A percentile compares a stretch with the other conserved stretches of the same genome.
Conservation (phyloP, 2,329 filamentous ascomycete genomes). For the Paraconiothyrium sp. region DNA sequence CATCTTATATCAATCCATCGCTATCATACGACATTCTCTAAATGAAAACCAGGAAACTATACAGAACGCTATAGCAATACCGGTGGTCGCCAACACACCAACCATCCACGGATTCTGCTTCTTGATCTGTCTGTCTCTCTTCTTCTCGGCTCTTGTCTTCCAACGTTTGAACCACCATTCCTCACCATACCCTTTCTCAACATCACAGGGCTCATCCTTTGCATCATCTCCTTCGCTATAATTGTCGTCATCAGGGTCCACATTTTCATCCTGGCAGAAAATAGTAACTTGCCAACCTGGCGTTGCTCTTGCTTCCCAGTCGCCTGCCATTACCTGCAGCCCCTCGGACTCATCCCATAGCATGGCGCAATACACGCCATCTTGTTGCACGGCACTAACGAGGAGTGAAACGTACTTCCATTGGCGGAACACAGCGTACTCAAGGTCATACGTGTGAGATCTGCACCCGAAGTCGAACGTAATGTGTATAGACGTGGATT, state of each 20-base stretch:
- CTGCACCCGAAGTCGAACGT: slow-evolving; percentile 16
- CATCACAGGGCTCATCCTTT: background rate
- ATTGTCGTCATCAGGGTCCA: background rate
- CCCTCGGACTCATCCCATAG: slow-evolving; percentile 70
- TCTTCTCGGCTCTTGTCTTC: slow-evolving; percentile 19
- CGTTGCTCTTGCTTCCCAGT: slow-evolving; percentile 30
- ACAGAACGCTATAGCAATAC: slow-evolving; percentile 4
- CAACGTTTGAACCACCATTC: slow-evolving; percentile 21
- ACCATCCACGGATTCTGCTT: slow-evolving; percentile 11
- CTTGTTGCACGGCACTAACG: slow-evolving; percentile 86
- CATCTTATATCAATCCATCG: background rate
- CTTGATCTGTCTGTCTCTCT: background rate
- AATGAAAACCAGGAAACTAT: slow-evolving; percentile 9
- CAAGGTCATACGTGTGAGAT: slow-evolving; percentile 19
- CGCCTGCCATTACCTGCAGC: slow-evolving; percentile 90
- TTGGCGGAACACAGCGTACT: slow-evolving; percentile 22
- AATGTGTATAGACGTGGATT: background rate
- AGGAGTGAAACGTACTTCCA: slow-evolving; percentile 62
- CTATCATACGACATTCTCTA: background rate
- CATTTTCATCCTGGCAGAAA: slow-evolving; percentile 11
- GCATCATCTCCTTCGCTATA: slow-evolving; percentile 7
- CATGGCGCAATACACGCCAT: slow-evolving; percentile 67
- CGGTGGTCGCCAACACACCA: slow-evolving; percentile 6
- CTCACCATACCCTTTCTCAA: background rate
- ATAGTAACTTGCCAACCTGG: slow-evolving; percentile 24